Evolutionary conservation across 768 basidiomycete species (phyloP), one percentile per base, ranked within the genome.

Genomic region (Xerocomellus amylosporus): DNA sequence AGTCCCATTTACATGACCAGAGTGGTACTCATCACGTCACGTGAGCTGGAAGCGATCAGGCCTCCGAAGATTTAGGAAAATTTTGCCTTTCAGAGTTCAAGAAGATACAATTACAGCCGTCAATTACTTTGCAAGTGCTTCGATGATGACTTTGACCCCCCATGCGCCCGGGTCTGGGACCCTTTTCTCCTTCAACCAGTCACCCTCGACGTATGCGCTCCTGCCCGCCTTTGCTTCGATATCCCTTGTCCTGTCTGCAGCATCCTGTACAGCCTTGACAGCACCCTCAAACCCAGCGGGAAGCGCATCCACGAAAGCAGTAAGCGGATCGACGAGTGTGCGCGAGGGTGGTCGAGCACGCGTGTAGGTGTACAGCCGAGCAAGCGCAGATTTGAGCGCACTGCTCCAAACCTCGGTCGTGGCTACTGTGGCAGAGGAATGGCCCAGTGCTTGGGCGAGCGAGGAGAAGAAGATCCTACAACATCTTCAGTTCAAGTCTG

Each of bases 101-200:
- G n/a, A 26, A 48, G 40, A 12, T 54, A 47, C 20, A 20, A 7
- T 19, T 39, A 43, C 33, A 51, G 2, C 5, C 28, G 50, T 50
- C n/a, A 8, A 28, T 30, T 38, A 64, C 36, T 46, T 46, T 19
- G 54, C 53, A 40, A 89, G 70, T 38, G 76, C 82, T 66, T 88
- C 82, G 53, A 93, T 61, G 53, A 92, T 81, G 9, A 79, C 78
- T 64, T 86, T 88, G 51, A 96, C 83, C 42, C 92, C 93, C 90
- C 92, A 93, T 30, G 94, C 94, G 36, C 94, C 94, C 0, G 93
- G 93, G 73, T 98, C 93, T 2, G 92, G 73, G 20, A 90, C 78
- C 37, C 73, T 77, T 68, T 87, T 77, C 51, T 78, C 72, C 66
- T 74, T 82, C 51, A 95, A 74, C 59, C 82, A 74, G 39, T 81